Evolutionary conservation across 192 early-diverging fungal species (phyloP), one percentile per base, ranked within the genome.

Genomic region (Backusella tuberculispora): DNA sequence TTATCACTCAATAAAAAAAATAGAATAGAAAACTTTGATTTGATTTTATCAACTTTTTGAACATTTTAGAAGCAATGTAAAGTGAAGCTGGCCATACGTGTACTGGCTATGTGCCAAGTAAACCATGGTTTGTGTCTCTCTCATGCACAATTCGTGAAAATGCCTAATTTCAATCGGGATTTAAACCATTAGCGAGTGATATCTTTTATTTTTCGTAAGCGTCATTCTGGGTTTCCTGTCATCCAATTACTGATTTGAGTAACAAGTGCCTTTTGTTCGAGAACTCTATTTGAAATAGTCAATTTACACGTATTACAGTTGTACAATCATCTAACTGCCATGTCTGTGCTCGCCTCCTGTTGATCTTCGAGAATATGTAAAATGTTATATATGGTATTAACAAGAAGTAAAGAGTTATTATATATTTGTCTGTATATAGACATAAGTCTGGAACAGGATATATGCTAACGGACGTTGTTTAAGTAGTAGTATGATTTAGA

Each of bases 291-390:
- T 60, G 53, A 60, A 60, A 60, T 60, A 60, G 24, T 60, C 19
- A 24, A 60, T 60, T 60, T 26, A 19, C 12, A 26, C 53, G 53
- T 26, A 26, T 60, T 60, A 24, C 7, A 24, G 21, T 60, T 60
- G 53, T 60, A 12, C 53, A 4, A 60, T 24, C 13, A 3, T 26
- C 21, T 26, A 26, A 24, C 24, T 60, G 29, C 29, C 29, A 60
- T 24, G 53, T 60, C 53, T 60, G 53, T 60, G 53, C 53, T 60
- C 53, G n/a, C 24, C 53, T 60, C 53, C 53, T 60, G 53, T 60
- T 60, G 53, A 24, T 14, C 13, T 13, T 60, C 21, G 12, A 24
- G 26, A 26, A 24, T 56, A 56, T 60, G 13, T 53, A 19, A 13
- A 43, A 0, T 0, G 8, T 9, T 43, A 43, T 9, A 9, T 9